A percentile compares a stretch with the other conserved stretches of the same genome.
These are phyloP conservation scores for Cladosporium velox DNA, from an alignment of 2,329 filamentous ascomycete species.

Conservation along the genomic window DNA sequence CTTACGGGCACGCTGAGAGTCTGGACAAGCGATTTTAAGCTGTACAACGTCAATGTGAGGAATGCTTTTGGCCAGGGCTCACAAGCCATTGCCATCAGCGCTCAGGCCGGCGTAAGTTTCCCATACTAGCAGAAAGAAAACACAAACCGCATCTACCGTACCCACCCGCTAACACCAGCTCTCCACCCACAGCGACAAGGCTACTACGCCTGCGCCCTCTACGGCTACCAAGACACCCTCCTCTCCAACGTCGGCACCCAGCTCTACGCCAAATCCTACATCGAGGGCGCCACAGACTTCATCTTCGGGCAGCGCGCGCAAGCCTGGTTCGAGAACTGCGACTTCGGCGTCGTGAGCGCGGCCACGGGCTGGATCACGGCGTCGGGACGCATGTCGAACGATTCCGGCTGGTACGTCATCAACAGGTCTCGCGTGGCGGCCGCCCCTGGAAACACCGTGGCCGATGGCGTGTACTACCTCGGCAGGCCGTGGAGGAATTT, in stretches of 20 bases:
- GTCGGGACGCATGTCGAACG: constrained; percentile 43
- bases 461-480: constrained; percentile 49
- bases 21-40: constrained; percentile 53
- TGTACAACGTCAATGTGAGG: constrained; percentile 65
- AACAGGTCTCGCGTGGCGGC: constrained; percentile 54
- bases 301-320: constrained; percentile 58
- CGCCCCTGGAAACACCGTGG: constrained; percentile 42
- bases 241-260: constrained; percentile 54
- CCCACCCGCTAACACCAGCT: not conserved
- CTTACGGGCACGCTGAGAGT: constrained; percentile 54
- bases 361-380: constrained; percentile 41
- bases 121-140: not conserved
- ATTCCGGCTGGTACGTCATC: constrained; percentile 56
- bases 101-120: constrained; percentile 44
- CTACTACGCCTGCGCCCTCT: constrained; percentile 59
- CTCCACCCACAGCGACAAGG: constrained; percentile 47
- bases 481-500: constrained; percentile 57
- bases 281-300: constrained; percentile 61
- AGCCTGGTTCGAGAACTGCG: constrained; percentile 55
- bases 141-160: not conserved
- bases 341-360: constrained; percentile 49
- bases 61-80: constrained; percentile 52
- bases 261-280: constrained; percentile 58
- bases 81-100: constrained; percentile 57
- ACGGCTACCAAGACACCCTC: constrained; percentile 60